These are phyloP conservation scores for Leishmania mexicana DNA, from an alignment of 208 protist species.

Conservation along the genomic window DNA sequence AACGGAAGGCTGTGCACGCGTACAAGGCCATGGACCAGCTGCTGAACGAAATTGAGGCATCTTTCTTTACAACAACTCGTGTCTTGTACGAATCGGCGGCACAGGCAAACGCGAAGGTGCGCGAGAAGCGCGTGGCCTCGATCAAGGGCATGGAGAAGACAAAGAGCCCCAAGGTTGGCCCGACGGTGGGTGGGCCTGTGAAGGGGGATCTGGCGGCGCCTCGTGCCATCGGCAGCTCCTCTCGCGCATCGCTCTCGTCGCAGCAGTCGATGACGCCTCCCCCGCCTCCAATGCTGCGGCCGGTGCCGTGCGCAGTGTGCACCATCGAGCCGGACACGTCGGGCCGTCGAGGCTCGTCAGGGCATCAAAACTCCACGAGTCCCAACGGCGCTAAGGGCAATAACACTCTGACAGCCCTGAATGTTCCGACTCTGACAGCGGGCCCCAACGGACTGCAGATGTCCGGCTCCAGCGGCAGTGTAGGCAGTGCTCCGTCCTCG, in stretches of 20 bases:
- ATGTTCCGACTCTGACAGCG: constrained; percentile 7
- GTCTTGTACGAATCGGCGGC: constrained; percentile 34
- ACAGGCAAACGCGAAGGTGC: constrained; percentile 2
- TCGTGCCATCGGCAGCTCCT: background rate
- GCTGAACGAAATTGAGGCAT: constrained; percentile 54
- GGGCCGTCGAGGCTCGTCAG: constrained; percentile 20
- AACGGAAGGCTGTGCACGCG: constrained; percentile 19
- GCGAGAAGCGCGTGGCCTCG: background rate
- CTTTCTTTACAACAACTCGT: constrained; percentile 41
- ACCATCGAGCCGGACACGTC: constrained; percentile 65
- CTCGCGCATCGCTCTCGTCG: background rate
- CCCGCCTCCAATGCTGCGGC: constrained; percentile 49
- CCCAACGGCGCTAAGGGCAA: constrained; percentile 11
- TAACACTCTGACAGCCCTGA: constrained; percentile 9
- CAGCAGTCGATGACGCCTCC: constrained; percentile 4
- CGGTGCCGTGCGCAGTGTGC: constrained; percentile 82
- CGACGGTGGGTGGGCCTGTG: background rate
- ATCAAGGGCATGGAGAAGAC: constrained; percentile 4
- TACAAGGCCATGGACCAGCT: constrained; percentile 58
- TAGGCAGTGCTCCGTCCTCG: background rate
- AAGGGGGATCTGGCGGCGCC: background rate
- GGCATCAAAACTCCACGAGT: background rate
- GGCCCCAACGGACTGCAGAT: constrained; percentile 6
- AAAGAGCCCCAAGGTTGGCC: background rate
- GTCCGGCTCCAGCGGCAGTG: background rate